These are phyloP conservation scores for Sporothrix curviconia DNA, from an alignment of 2,329 filamentous ascomycete species.

Conservation along the genomic window DNA sequence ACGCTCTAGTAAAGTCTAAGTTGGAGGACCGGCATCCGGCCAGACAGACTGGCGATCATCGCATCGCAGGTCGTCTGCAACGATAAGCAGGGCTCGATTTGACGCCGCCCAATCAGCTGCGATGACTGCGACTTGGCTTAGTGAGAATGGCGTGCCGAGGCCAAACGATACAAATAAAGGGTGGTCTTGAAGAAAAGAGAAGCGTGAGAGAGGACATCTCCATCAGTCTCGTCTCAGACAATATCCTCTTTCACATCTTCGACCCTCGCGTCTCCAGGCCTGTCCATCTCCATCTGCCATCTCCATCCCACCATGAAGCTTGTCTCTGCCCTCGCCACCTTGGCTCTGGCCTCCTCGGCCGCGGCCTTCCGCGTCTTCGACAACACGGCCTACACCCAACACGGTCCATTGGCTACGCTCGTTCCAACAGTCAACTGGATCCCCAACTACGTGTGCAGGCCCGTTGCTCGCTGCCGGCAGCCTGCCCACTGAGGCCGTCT, in stretches of 20 bases:
- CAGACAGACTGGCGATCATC: background rate
- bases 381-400: conserved; percentile 15
- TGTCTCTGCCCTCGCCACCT: background rate
- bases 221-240: background rate
- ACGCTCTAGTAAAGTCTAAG: too few species aligned
- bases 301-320: conserved; percentile 1
- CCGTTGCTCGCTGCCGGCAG: background rate
- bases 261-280: background rate
- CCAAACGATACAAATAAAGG: too few species aligned
- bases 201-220: too few species aligned
- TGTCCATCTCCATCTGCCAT: too few species aligned
- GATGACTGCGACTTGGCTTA: too few species aligned
- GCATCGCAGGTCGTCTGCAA: background rate
- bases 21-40: background rate
- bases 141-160: too few species aligned
- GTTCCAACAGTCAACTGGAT: conserved; percentile 15
- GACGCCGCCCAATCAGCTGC: too few species aligned
- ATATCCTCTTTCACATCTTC: too few species aligned
- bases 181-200: background rate
- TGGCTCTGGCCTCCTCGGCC: background rate
- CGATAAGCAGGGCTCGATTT: background rate
- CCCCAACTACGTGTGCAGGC: conserved; percentile 10
- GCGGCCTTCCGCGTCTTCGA: conserved; percentile 12
- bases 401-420: conserved; percentile 12
- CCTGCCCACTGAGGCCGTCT: conserved; percentile 5